A percentile compares a stretch with the other conserved stretches of the same genome.
phyloP scores from a whole-genome alignment of 2,329 filamentous ascomycete species.

The Biscogniauxia sp. region DNA sequence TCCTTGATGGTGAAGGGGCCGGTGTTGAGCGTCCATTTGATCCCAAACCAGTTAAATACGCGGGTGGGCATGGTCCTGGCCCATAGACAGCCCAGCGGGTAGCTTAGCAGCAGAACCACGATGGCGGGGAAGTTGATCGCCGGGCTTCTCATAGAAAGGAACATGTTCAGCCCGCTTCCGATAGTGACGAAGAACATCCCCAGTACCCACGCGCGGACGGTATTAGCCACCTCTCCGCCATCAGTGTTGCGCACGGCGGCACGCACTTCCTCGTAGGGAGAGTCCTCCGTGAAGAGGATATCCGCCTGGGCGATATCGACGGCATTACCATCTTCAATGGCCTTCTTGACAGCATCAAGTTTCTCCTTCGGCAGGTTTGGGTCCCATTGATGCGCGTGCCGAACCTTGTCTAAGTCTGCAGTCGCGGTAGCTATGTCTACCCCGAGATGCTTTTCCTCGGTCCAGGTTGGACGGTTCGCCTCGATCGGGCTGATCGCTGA shows the following conservation, averaged over 20 bases:
- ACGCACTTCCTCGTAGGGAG: conserved; percentile 39
- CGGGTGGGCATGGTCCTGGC: conserved; percentile 41
- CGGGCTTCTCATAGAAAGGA: conserved; percentile 35
- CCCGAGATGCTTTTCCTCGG: conserved; percentile 17
- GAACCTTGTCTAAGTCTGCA: conserved; percentile 31
- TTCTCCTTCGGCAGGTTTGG: conserved; percentile 35
- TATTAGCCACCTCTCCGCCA: conserved; percentile 41
- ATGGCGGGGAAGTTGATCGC: conserved; percentile 37
- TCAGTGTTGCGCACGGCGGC: conserved; percentile 45
- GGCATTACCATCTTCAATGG: conserved; percentile 30
- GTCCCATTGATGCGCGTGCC: conserved; percentile 35
- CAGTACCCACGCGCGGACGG: conserved; percentile 44
- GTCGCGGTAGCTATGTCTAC: conserved; percentile 24
- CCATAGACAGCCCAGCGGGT: conserved; percentile 44
- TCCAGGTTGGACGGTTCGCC: conserved; percentile 9
- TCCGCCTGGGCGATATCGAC: conserved; percentile 33
- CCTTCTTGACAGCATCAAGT: conserved; percentile 31
- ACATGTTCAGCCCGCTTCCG: conserved; percentile 39
- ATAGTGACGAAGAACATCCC: conserved; percentile 44
- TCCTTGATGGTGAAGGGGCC: conserved; percentile 47
- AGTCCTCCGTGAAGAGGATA: conserved; percentile 34
- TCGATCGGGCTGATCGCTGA: conserved; percentile 16
- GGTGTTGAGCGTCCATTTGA: conserved; percentile 42
- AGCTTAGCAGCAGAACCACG: conserved; percentile 41
- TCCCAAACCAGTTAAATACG: conserved; percentile 41